phyloP scores from a whole-genome alignment of 164 flowering plant genomes.

The Paratinospora sagittata region DNA sequence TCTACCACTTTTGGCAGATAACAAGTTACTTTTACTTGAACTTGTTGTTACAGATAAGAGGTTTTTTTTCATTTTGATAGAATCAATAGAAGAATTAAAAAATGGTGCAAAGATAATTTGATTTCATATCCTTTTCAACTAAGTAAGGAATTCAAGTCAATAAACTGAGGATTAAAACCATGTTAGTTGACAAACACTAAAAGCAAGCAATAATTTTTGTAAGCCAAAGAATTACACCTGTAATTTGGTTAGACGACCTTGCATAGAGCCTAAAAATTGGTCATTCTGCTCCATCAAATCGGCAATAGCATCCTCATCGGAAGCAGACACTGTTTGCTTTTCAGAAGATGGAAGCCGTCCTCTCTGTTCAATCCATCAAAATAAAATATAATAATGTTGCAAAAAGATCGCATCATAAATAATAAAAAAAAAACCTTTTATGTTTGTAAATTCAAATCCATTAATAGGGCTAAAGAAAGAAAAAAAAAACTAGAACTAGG shows the following conservation, averaged over 20 bases:
- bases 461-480: background rate
- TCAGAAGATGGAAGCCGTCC: constrained; percentile 32
- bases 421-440: background rate
- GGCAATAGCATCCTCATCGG: constrained; percentile 58
- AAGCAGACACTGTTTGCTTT: constrained; percentile 43
- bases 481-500: background rate
- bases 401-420: background rate
- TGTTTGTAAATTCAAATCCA: background rate
- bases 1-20: no score
- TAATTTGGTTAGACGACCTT: constrained; percentile 71
- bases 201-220: background rate
- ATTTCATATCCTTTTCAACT: background rate
- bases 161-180: background rate
- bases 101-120: background rate
- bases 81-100: background rate
- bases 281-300: constrained; percentile 68
- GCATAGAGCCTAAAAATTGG: constrained; percentile 71
- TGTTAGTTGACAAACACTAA: background rate
- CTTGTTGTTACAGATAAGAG: no score
- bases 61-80: no score
- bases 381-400: no score
- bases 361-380: constrained; percentile 36
- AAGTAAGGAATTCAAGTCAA: background rate
- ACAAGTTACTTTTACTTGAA: no score
- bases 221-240: constrained; percentile 40